These are phyloP conservation scores for Dalbergia cochinchinensis DNA, from an alignment of 306 rosid genomes.

Conservation along the genomic window DNA sequence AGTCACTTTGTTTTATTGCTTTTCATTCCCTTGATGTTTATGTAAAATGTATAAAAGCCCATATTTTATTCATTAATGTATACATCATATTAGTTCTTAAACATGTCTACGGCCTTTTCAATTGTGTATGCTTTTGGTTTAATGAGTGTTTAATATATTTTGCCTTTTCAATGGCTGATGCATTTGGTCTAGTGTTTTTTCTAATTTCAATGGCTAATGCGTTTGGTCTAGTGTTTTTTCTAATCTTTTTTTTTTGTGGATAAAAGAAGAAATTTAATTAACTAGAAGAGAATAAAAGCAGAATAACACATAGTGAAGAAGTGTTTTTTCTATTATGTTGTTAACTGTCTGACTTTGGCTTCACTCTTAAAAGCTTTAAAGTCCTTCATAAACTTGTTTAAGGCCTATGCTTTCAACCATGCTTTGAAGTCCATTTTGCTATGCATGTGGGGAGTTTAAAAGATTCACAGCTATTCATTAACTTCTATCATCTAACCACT, in stretches of 20 bases:
- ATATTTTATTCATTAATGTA: slow-evolving; percentile 25
- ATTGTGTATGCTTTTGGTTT: no score
- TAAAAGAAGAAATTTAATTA: no score
- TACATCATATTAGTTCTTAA: not conserved
- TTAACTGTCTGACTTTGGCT: no score
- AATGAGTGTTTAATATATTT: no score
- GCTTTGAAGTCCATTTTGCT: not conserved
- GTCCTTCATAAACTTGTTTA: not conserved
- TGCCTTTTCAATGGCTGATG: no score
- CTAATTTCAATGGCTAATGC: no score
- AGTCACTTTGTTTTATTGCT: slow-evolving; percentile 1
- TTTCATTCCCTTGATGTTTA: slow-evolving; percentile 21
- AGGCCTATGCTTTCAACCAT: slow-evolving; percentile 7
- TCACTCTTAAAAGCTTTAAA: not conserved
- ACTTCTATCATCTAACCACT: not conserved
- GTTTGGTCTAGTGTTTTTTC: not conserved
- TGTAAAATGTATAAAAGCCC: not conserved
- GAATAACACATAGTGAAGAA: no score
- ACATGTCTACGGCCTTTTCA: not conserved
- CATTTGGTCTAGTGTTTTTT: no score
- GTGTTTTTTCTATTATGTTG: not conserved
- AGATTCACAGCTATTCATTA: not conserved
- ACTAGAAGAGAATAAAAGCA: no score
- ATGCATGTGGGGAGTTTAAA: not conserved
- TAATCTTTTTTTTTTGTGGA: no score